Evolutionary conservation across 2,329 filamentous ascomycete species (phyloP), one percentile per base, ranked within the genome.

Genomic region (Mollisiaceae sp.): DNA sequence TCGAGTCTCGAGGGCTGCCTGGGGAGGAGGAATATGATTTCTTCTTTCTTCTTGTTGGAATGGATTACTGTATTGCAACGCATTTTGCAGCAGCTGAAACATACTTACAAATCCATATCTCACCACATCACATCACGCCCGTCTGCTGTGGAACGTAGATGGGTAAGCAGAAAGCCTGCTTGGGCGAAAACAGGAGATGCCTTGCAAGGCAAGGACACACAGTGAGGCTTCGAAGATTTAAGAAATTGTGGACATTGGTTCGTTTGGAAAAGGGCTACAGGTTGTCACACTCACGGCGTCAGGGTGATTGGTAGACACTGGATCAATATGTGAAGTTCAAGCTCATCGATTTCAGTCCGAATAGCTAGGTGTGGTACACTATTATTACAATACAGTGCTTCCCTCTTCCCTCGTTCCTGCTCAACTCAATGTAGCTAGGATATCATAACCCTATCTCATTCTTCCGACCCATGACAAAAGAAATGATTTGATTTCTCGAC

Each of bases 321-420:
- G 15, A 41, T 41, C 38, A 41, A 43, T 18, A 8, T 43, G 41
- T 6, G 41, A 50, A 20, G 45, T 60, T 36, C 45, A 61, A 61
- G 35, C 39, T 55, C 35, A n/a, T 41, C 20, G 18, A 61, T 61
- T 54, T 41, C 35, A 15, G 38, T 60, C 38, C 8, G n/a, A 47
- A 8, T 59, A 11, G 8, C n/a, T 38, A 35, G 36, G 52, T 56
- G 9, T 56, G 2, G 45, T 58, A 63, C 54, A 58, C 43, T 60
- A 64, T 36, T 52, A 64, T 60, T 64, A 64, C 58, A 57, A 20
- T 65, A 65, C 58, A 61, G 50, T 60, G 59, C 20, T 32, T 12
- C 38, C 43, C 18, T 41, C 35, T 45, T 45, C 52, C 20, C 15
- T 52, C 27, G 41, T 35, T n/a, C 20, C 27, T 14, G 11, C 36